phyloP scores from a whole-genome alignment of 257 asterid genomes.

The Buddleja alternifolia region DNA sequence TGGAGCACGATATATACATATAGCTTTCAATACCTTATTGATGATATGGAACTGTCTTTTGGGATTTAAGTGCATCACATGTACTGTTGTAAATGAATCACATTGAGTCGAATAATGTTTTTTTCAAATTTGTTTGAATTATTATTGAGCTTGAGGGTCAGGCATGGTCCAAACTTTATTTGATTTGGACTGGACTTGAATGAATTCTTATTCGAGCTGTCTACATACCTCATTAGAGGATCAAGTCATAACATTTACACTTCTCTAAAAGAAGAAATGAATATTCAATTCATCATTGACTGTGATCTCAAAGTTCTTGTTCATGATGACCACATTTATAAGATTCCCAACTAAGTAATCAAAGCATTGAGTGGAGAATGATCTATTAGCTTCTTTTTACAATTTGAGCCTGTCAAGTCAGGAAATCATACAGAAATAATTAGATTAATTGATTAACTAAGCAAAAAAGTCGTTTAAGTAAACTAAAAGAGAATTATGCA shows the following conservation, averaged over 20 bases:
- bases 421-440: neutral
- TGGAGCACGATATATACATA: neutral
- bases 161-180: no score
- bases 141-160: no score
- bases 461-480: neutral
- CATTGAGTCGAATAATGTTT: no score
- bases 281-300: conserved; percentile 8
- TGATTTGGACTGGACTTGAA: no score
- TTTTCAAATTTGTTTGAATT: no score
- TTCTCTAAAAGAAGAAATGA: conserved; percentile 17
- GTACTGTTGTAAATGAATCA: no score
- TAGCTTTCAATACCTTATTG: conserved; percentile 18
- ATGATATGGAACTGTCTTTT: neutral
- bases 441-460: neutral
- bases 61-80: no score
- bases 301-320: neutral
- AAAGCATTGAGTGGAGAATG: neutral
- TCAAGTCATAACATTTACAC: conserved; percentile 16
- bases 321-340: neutral
- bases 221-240: no score
- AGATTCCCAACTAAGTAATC: neutral
- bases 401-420: conserved; percentile 29
- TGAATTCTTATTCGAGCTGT: no score
- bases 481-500: neutral
- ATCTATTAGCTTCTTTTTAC: neutral